Evolutionary conservation across 768 basidiomycete species (phyloP), one percentile per base, ranked within the genome.

Genomic region (Tylopilus vinaceipallidus): DNA sequence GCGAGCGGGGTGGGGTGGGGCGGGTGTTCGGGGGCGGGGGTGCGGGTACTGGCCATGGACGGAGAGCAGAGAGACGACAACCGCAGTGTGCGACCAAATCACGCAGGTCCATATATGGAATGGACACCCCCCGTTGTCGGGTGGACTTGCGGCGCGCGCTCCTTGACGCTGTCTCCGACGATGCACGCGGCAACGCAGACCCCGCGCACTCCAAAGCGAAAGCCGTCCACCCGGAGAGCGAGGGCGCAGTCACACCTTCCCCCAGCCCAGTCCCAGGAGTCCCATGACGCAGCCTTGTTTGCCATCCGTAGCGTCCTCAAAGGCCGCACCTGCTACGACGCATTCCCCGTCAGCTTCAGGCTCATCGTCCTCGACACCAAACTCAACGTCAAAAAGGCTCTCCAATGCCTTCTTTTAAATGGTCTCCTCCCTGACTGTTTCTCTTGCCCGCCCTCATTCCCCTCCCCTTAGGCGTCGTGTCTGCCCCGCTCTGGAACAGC

Each of bases 401-500:
- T 99, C 27, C 81, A 93, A 66, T 95, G 88, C 61, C 79, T 94
- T 9, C 75, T 91, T 7, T 75, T 83, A 54, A 97, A 97, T 67
- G 86, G 89, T 86, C 22, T 45, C 46, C 38, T 4, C 42, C 12
- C 4, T 14, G 30, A 62, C 54, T 5, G 40, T 16, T 45, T 37
- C 20, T 5, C 11, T 1, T 24, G 17, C 36, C 17, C 35, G 1
- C 19, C 6, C 43, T 33, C 51, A 33, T 39, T 23, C 20, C 26
- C 30, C 17, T 45, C 32, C 44, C 40, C 37, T 7, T 65, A 97
- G 95, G 94, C 54, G 95, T 98, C 52, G 95, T 98, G 19, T 98
- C 97, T 6, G 97, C 97, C 0, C 95, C 97, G 12, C 76, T 99
- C 22, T 99, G 95, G 92, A 95, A 98, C 74, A 95, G 93, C 68